Conservation (phyloP, 805 yeast species). For the Saccharomycopsis amapae region DNA sequence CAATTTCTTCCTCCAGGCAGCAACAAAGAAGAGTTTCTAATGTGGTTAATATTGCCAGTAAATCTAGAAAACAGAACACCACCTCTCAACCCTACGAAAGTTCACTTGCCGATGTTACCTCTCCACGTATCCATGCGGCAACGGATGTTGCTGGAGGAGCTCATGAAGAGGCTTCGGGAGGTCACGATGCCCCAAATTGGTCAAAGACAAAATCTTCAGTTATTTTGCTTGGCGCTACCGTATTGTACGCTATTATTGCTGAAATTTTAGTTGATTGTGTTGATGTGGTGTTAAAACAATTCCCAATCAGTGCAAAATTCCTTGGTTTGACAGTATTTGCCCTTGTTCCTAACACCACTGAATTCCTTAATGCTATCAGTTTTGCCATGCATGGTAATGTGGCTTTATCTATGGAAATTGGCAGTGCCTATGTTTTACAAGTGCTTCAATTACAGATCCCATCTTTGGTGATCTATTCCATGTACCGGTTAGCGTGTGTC, state of each 20-base stretch:
- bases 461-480: constrained; percentile 72
- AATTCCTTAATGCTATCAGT: constrained; percentile 92
- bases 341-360: constrained; percentile 93
- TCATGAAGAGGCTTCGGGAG: constrained; percentile 34
- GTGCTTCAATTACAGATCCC: constrained; percentile 94
- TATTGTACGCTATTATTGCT: constrained; percentile 87
- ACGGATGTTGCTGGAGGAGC: not conserved
- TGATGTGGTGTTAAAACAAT: constrained; percentile 71
- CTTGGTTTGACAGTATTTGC: constrained; percentile 94
- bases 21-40: constrained; percentile 10
- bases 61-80: constrained; percentile 5
- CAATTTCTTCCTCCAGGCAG: not conserved
- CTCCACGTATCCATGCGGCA: constrained; percentile 1
- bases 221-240: constrained; percentile 75
- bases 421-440: constrained; percentile 94
- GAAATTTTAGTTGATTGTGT: constrained; percentile 91
- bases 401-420: constrained; percentile 95
- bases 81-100: not conserved
- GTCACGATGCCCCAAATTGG: constrained; percentile 98
- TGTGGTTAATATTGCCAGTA: not conserved
- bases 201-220: constrained; percentile 75
- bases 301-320: constrained; percentile 84
- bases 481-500: constrained; percentile 38
- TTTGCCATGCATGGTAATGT: constrained; percentile 96
- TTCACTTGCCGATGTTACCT: not conserved